phyloP scores from a whole-genome alignment of 2,329 filamentous ascomycete genomes.

The Nannizzia gypsea region DNA sequence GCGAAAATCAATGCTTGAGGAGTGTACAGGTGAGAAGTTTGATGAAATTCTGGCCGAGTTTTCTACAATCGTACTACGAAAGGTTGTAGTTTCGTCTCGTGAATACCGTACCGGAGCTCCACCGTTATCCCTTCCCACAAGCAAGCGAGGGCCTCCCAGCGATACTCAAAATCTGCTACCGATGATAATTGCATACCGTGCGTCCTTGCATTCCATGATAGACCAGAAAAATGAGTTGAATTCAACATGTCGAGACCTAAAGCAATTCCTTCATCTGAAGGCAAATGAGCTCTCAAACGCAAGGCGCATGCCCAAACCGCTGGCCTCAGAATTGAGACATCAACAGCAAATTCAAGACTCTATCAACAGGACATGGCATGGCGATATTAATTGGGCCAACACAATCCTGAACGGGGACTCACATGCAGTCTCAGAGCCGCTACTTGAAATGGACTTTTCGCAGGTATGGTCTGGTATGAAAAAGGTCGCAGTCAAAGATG shows the following conservation, averaged over 20 bases:
- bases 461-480: slow-evolving; percentile 59
- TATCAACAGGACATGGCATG: slow-evolving; percentile 63
- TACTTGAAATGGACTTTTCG: slow-evolving; percentile 58
- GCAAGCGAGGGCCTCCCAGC: slow-evolving; percentile 26
- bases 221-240: slow-evolving; percentile 49
- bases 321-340: neutral
- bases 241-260: slow-evolving; percentile 51
- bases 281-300: slow-evolving; percentile 40
- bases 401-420: slow-evolving; percentile 57
- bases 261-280: slow-evolving; percentile 52
- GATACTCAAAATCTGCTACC: slow-evolving; percentile 42
- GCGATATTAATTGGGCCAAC: slow-evolving; percentile 62
- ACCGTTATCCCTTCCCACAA: slow-evolving; percentile 38
- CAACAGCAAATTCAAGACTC: slow-evolving; percentile 41
- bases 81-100: slow-evolving; percentile 34
- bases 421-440: slow-evolving; percentile 43
- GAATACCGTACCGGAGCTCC: slow-evolving; percentile 12
- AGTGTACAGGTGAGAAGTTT: slow-evolving; percentile 83
- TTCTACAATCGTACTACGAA: slow-evolving; percentile 70
- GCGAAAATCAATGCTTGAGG: slow-evolving; percentile 91
- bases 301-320: slow-evolving; percentile 14
- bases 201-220: slow-evolving; percentile 49
- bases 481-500: slow-evolving; percentile 39
- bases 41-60: slow-evolving; percentile 77
- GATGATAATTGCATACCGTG: slow-evolving; percentile 62